Evolutionary conservation across 2,329 filamentous ascomycete genomes (phyloP).

Genomic region (Grosmannia huntii): DNA sequence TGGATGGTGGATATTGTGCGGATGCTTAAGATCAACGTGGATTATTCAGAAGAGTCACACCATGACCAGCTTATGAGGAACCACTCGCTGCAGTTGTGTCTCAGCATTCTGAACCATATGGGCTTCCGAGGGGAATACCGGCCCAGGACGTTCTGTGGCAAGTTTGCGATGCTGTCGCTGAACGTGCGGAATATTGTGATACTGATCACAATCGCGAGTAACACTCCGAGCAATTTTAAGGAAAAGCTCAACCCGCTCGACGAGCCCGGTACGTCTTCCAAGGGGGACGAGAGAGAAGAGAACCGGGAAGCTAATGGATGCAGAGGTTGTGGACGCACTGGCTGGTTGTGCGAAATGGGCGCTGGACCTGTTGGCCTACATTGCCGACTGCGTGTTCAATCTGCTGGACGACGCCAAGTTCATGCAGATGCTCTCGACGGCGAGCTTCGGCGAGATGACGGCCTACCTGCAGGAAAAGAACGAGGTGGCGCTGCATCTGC

Average conservation of each 20-base stretch:
- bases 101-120: slow-evolving; percentile 69
- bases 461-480: slow-evolving; percentile 39
- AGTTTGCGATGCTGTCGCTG: slow-evolving; percentile 61
- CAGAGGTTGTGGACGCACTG: slow-evolving; percentile 60
- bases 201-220: slow-evolving; percentile 50
- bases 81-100: slow-evolving; percentile 55
- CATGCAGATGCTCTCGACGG: slow-evolving; percentile 32
- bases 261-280: slow-evolving; percentile 39
- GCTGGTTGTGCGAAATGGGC: slow-evolving; percentile 69
- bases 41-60: slow-evolving; percentile 66
- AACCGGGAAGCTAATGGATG: background rate
- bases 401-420: slow-evolving; percentile 40
- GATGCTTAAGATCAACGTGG: slow-evolving; percentile 59
- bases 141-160: slow-evolving; percentile 53
- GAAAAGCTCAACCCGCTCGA: slow-evolving; percentile 47
- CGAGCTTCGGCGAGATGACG: slow-evolving; percentile 35
- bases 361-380: slow-evolving; percentile 54
- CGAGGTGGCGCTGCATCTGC: slow-evolving; percentile 45
- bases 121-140: slow-evolving; percentile 55
- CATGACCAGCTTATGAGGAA: slow-evolving; percentile 65
- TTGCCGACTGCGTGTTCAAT: slow-evolving; percentile 45
- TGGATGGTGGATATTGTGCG: slow-evolving; percentile 56
- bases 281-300: too few species aligned
- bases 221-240: slow-evolving; percentile 38
- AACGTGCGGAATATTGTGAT: slow-evolving; percentile 62